Evolutionary conservation across 1,284 basidiomycete species (phyloP).

Genomic region (Melampsora abietis-canadensis): DNA sequence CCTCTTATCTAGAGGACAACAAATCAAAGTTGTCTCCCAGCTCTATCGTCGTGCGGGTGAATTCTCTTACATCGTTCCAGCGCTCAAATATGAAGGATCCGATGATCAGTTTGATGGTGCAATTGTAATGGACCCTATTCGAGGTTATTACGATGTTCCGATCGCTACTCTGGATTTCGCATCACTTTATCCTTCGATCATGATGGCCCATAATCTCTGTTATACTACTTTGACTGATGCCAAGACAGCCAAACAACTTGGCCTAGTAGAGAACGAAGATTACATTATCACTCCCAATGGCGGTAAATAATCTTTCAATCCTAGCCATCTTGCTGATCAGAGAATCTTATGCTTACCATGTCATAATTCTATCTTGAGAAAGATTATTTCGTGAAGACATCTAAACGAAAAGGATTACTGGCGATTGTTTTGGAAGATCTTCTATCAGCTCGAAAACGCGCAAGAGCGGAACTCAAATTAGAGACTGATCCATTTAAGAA

Average conservation of each 20-base stretch:
- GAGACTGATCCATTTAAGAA: conserved; percentile 93
- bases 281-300: conserved; percentile 76
- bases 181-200: conserved; percentile 94
- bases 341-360: neutral
- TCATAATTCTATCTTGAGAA: neutral
- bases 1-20: conserved; percentile 82
- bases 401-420: conserved; percentile 75
- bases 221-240: conserved; percentile 87
- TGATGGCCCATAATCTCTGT: conserved; percentile 98
- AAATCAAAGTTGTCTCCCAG: conserved; percentile 93
- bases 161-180: conserved; percentile 96
- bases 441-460: conserved; percentile 81
- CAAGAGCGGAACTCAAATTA: conserved; percentile 87
- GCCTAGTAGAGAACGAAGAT: conserved; percentile 76
- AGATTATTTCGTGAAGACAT: conserved; percentile 79
- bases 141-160: conserved; percentile 87
- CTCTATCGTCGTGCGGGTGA: conserved; percentile 82
- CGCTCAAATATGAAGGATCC: conserved; percentile 75
- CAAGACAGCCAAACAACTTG: conserved; percentile 68
- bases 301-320: conserved; percentile 1
- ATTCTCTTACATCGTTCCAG: conserved; percentile 79
- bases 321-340: conserved; percentile 1
- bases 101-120: conserved; percentile 97
- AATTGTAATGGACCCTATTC: conserved; percentile 90
- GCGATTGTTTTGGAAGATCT: conserved; percentile 90